phyloP scores from a whole-genome alignment of 2,329 filamentous ascomycete species.

The Penicillium digitatum region DNA sequence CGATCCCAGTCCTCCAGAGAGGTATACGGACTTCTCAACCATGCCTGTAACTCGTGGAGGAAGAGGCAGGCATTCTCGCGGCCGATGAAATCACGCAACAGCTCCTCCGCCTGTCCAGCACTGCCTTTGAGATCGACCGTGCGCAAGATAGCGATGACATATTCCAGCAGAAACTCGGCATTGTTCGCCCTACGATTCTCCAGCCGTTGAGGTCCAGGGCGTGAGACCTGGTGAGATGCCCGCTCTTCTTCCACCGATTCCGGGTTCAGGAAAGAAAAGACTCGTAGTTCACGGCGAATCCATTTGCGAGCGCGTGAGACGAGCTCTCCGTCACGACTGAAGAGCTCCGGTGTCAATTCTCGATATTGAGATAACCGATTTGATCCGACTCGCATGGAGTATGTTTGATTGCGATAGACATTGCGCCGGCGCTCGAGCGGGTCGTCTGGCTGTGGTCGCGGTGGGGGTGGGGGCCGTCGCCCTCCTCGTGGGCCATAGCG shows the following conservation, averaged over 20 bases:
- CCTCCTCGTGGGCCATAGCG: slow-evolving; percentile 18
- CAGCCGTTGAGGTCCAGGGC: slow-evolving; percentile 32
- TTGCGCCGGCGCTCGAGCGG: slow-evolving; percentile 60
- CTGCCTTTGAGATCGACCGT: slow-evolving; percentile 77
- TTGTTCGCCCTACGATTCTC: slow-evolving; percentile 58
- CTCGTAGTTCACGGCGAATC: slow-evolving; percentile 76
- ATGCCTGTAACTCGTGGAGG: slow-evolving; percentile 78
- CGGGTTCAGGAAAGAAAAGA: slow-evolving; percentile 69
- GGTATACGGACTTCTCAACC: slow-evolving; percentile 74
- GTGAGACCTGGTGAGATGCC: slow-evolving; percentile 13
- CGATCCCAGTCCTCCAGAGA: slow-evolving; percentile 75
- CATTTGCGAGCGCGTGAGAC: slow-evolving; percentile 74
- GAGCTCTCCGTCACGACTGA: slow-evolving; percentile 62
- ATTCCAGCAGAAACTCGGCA: slow-evolving; percentile 80
- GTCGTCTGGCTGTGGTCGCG: slow-evolving; percentile 35
- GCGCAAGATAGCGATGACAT: slow-evolving; percentile 77
- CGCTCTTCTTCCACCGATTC: slow-evolving; percentile 22
- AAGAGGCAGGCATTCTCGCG: slow-evolving; percentile 69
- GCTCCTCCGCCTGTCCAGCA: slow-evolving; percentile 71
- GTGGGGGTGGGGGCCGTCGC: slow-evolving; percentile 24
- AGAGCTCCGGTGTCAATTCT: slow-evolving; percentile 65
- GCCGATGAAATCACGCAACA: slow-evolving; percentile 75
- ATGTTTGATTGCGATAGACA: slow-evolving; percentile 69
- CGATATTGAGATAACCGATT: slow-evolving; percentile 73
- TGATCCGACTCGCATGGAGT: slow-evolving; percentile 76